These are phyloP conservation scores for Setaria viridis DNA, from an alignment of 202 grass and related monocot species.

Conservation along the genomic window DNA sequence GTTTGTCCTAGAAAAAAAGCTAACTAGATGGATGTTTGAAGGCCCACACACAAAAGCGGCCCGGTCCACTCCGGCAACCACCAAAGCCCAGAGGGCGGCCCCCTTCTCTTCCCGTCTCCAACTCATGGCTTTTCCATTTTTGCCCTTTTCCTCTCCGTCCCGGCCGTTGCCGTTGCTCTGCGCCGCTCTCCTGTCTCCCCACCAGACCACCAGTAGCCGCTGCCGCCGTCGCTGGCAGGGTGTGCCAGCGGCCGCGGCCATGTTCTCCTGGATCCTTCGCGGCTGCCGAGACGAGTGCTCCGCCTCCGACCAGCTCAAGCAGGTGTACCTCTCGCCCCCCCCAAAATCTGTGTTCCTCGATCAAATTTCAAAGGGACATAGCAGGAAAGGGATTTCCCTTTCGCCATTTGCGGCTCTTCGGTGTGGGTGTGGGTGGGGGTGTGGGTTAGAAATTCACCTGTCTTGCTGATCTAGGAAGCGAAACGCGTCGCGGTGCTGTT, in stretches of 20 bases:
- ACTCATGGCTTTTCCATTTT: background rate
- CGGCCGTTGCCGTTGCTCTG: conserved; percentile 32
- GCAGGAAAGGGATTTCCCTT: background rate
- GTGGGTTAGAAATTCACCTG: background rate
- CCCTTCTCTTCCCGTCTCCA: too few species aligned
- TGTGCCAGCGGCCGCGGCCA: conserved; percentile 25
- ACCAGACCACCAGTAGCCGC: background rate
- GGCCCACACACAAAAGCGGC: background rate
- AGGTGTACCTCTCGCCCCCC: conserved; percentile 45
- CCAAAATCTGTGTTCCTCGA: background rate
- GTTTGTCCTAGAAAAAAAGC: background rate
- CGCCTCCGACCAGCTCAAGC: conserved; percentile 81
- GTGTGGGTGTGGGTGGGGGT: too few species aligned
- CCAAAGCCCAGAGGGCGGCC: background rate
- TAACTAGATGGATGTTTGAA: background rate
- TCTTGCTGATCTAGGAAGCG: background rate
- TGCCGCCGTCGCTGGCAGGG: background rate
- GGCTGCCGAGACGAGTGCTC: conserved; percentile 67
- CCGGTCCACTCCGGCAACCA: background rate
- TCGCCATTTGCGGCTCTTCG: background rate
- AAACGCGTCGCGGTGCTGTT: background rate
- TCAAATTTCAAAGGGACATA: background rate
- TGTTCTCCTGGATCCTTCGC: conserved; percentile 82
- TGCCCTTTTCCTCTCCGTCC: background rate
- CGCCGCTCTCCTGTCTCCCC: background rate